A percentile compares a stretch with the other conserved stretches of the same genome.
phyloP scores from a whole-genome alignment of 2,329 filamentous ascomycete species.

The Pyrenochaeta sp. region DNA sequence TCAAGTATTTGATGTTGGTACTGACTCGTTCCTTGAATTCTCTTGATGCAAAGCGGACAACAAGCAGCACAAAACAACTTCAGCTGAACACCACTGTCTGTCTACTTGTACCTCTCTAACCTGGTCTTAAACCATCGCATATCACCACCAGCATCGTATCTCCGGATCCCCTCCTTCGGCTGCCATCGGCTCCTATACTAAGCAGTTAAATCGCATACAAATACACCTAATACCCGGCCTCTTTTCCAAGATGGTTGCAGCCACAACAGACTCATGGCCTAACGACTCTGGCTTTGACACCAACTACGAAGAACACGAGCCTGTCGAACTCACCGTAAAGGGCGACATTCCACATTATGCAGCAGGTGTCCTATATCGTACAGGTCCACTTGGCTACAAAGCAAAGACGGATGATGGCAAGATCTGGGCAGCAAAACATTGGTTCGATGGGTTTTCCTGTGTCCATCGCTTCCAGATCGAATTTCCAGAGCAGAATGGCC shows the following conservation, averaged over 20 bases:
- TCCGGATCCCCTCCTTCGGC: neutral
- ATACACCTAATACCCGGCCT: neutral
- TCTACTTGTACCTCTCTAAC: neutral
- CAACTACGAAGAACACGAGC: constrained; percentile 70
- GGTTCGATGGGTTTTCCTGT: constrained; percentile 82
- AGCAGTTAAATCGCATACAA: neutral
- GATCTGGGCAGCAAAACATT: constrained; percentile 71
- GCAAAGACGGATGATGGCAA: constrained; percentile 68
- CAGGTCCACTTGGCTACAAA: constrained; percentile 73
- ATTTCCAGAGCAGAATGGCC: constrained; percentile 49
- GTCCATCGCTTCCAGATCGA: constrained; percentile 76
- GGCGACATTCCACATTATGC: constrained; percentile 76
- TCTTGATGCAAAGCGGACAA: neutral
- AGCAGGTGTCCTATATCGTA: constrained; percentile 71
- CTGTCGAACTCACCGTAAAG: constrained; percentile 68
- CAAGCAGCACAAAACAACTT: neutral
- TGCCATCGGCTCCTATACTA: neutral
- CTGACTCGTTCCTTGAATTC: neutral
- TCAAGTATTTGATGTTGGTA: constrained; percentile 5
- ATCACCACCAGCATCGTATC: neutral
- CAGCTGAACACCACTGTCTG: neutral
- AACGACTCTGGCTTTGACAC: constrained; percentile 64
- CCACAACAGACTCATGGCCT: constrained; percentile 37
- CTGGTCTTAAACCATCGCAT: neutral
- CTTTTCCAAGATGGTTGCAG: constrained; percentile 2